phyloP scores from a whole-genome alignment of 306 rosid species.

The Lathyrus oleraceus region DNA sequence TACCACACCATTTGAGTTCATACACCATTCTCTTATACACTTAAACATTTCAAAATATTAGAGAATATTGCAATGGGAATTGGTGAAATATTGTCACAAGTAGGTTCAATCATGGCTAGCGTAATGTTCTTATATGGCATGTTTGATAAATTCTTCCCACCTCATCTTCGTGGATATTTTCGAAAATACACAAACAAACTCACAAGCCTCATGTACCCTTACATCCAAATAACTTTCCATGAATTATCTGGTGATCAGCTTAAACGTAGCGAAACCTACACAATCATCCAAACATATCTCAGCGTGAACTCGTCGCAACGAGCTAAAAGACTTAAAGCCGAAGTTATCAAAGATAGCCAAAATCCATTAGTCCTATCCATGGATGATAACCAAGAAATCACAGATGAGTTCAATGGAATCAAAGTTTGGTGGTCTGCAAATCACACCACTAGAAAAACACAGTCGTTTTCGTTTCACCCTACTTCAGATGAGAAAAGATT shows the following conservation, averaged over 20 bases:
- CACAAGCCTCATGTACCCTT: neutral
- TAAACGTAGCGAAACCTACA: neutral
- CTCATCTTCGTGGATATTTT: neutral
- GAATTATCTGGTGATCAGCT: neutral
- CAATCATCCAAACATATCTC: neutral
- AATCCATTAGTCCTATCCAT: slow-evolving; percentile 18
- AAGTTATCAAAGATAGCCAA: slow-evolving; percentile 44
- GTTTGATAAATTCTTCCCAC: neutral
- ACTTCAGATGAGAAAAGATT: neutral
- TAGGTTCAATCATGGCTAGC: neutral
- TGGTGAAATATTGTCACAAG: neutral
- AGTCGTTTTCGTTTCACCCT: neutral
- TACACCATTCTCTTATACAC: neutral
- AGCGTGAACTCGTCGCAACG: neutral
- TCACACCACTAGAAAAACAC: neutral
- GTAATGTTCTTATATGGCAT: slow-evolving; percentile 4
- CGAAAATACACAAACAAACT: neutral
- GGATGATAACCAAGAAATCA: neutral
- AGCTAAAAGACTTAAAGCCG: slow-evolving; percentile 1
- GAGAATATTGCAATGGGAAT: neutral
- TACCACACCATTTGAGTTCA: neutral
- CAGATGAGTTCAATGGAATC: neutral
- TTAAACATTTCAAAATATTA: neutral
- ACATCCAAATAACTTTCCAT: neutral
- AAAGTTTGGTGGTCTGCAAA: slow-evolving; percentile 8